Conservation (phyloP, 352 stramenopile species). For the Globisporangium okanoganense region DNA sequence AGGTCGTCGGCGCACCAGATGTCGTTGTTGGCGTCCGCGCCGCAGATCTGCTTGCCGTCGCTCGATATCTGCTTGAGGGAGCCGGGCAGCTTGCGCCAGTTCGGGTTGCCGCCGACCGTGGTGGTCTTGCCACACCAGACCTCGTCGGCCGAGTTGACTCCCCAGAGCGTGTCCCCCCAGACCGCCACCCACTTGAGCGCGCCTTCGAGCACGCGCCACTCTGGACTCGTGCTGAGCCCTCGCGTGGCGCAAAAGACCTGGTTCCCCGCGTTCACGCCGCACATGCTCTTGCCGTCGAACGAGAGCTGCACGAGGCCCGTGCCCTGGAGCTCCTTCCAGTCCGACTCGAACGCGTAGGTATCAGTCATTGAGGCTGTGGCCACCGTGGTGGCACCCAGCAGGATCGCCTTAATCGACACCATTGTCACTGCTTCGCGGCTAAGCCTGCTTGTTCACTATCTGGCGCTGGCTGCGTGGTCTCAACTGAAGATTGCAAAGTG, state of each 20-base stretch:
- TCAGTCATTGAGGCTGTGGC: not conserved
- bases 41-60: slow-evolving; percentile 35
- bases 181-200: slow-evolving; percentile 15
- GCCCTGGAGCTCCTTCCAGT: slow-evolving; percentile 7
- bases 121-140: slow-evolving; percentile 11
- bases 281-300: slow-evolving; percentile 17
- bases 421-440: slow-evolving; percentile 2
- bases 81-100: slow-evolving; percentile 16
- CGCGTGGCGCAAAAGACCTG: slow-evolving; percentile 13
- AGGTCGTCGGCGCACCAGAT: slow-evolving; percentile 23
- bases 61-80: slow-evolving; percentile 22
- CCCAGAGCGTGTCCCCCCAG: slow-evolving; percentile 24
- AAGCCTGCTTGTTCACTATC: not conserved
- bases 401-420: slow-evolving; percentile 14
- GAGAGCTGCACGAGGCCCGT: slow-evolving; percentile 6
- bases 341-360: slow-evolving; percentile 1
- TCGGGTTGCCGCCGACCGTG: slow-evolving; percentile 1
- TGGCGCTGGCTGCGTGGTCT: not conserved
- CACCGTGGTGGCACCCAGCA: not conserved
- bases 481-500: slow-evolving; percentile 10
- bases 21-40: slow-evolving; percentile 15
- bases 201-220: not conserved
- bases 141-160: slow-evolving; percentile 18
- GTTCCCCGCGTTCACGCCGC: slow-evolving; percentile 4
- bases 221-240: not conserved